Base-by-base conservation (phyloP, 75 land plant genomes). In the Sequoiadendron giganteum region DNA sequence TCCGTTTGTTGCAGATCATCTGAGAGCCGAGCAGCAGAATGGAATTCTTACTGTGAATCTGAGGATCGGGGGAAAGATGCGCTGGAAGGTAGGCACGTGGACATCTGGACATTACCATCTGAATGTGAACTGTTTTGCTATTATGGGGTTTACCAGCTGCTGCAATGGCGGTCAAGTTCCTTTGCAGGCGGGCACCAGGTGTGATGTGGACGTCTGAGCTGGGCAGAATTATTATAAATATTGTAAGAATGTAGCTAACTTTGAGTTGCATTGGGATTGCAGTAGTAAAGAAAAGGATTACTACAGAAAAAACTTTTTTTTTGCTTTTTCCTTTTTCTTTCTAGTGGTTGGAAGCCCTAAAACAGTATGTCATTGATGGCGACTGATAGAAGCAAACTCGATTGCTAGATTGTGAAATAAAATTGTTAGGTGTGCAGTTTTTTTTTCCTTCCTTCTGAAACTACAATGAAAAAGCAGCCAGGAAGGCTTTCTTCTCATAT, bases 31-130 rank as follows among this genome's bases (percentile, higher is more conserved):
- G 30, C 65, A 90, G 87, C 84, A 82, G 34, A 88, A 87, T 28
- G 92, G 93, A 9, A 83, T 92, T 87, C 82, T 92, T 86, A 86
- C 49, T 38, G 28, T 93, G 86, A 92, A 89, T 87, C 48, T 92
- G 56, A 90, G 87, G 54, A 1, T 93, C 40, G 10, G 52, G 84
- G 95, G 95, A 56, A 88, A 86, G 72, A 15, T 93, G 47, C 88
- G 91, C 40, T 93, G 92, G 92, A 88, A 85, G 80, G 90, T 89
- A 4, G 95, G 93, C 2, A 85, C 68, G 6, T 65, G 89, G 30
- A 88, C 39, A 68, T 87, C 73, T 0, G 61, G 85, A 28, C 86
- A 40, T 16, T 84, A 91, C 73, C 88, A 82, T 72, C n/a, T 93
- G 10, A 78, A 92, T 83, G 93, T 91, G 30, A 88, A 61, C 32